Evolutionary conservation across 1,139 yeast species (phyloP).

Genomic region (Saccharomycopsis hybrid): DNA sequence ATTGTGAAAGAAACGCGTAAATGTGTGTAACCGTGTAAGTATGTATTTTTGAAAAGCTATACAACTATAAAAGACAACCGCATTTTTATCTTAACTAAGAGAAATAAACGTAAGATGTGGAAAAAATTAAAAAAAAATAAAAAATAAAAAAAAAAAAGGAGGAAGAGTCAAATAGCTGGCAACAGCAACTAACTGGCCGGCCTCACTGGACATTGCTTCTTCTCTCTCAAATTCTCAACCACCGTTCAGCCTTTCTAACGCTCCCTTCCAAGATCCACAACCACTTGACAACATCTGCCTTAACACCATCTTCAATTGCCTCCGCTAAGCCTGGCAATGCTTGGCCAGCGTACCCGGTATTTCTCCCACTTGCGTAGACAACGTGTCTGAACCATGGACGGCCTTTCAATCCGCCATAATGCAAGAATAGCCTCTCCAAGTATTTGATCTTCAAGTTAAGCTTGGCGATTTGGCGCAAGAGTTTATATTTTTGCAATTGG

Average conservation of each 20-base stretch:
- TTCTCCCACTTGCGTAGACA: conserved; percentile 76
- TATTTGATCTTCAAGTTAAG: conserved; percentile 41
- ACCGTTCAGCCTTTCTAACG: conserved; percentile 29
- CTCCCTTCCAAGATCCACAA: conserved; percentile 41
- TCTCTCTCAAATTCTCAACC: not conserved
- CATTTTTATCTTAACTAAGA: no score
- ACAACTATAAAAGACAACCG: no score
- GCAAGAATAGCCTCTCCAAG: conserved; percentile 63
- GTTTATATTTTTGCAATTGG: conserved; percentile 24
- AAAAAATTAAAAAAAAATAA: no score
- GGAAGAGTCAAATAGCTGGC: no score
- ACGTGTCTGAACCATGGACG: conserved; percentile 87
- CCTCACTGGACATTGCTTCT: no score
- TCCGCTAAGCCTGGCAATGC: conserved; percentile 75
- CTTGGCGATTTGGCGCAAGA: conserved; percentile 26
- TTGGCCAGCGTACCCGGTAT: conserved; percentile 82
- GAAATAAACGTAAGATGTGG: no score
- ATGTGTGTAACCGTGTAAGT: no score
- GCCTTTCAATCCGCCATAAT: conserved; percentile 54
- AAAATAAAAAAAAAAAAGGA: no score
- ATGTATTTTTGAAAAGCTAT: no score
- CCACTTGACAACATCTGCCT: conserved; percentile 50
- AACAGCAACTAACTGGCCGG: no score
- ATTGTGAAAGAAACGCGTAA: no score
- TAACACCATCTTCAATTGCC: conserved; percentile 65